Base-by-base conservation (phyloP, 2,329 filamentous ascomycete genomes). In the Didymella arachidicola region DNA sequence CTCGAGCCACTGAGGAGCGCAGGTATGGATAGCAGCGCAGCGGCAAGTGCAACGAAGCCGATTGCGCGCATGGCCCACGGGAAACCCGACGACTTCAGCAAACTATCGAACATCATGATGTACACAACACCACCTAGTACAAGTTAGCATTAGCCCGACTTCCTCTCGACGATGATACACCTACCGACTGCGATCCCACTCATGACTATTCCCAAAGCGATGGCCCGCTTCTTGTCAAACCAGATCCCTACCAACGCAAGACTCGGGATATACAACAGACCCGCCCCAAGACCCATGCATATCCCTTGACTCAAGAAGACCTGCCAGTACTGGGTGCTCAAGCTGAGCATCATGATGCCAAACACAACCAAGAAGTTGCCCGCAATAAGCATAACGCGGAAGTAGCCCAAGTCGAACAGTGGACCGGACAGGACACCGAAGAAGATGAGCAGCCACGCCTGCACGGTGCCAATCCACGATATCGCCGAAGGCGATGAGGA, bases 331-430 rank as follows among this genome's bases (percentile, higher is more conserved):
- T 81, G 64, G 3, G 77, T 82, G 45, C 77, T 86, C 62, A 89
- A 70, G 22, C 81, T 84, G 0, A 85, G 78, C 85, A 88, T 87
- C 84, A 89, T 87, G 11, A 89, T 73, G 3, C 85, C 83, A 52
- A 88, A 83, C 4, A 89, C 82, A 42, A 87, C 81, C 2, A 77
- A 79, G 71, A 60, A 84, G 2, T 81, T 82, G 16, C 86, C 86
- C 2, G 67, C 60, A 53, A 71, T 58, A 45, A 75, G 61, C 29
- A 86, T 66, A 2, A 86, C 69, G 0, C 77, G 73, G 65, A 81
- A 80, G 53, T 79, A 80, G 2, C 79, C 79, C 10, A 77, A 62
- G 49, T 82, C 80, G 58, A 90, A 79, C 45, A 78, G 65, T 39
- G 79, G 80, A 12, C 78, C 79, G 1, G 79, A 79, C 11, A 78